phyloP scores from a whole-genome alignment of 257 asterid genomes.

The Forsythia suspensa region DNA sequence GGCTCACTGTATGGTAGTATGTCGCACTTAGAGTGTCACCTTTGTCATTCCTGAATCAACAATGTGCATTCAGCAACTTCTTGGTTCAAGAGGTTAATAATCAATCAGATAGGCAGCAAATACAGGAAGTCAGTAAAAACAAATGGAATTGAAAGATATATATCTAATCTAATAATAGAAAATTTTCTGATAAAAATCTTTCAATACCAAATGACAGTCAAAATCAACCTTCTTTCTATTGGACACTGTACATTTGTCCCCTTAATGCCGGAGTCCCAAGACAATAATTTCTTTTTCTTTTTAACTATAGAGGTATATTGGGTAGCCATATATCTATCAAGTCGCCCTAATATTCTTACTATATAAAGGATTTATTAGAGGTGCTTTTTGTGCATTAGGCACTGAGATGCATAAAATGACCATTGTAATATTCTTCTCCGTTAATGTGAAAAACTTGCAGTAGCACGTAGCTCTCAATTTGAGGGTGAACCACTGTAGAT shows the following conservation, averaged over 20 bases:
- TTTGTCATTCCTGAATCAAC: constrained; percentile 51
- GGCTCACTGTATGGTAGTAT: constrained; percentile 50
- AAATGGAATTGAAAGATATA: neutral
- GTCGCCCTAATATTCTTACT: no score
- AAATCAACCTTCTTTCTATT: no score
- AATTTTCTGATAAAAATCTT: neutral
- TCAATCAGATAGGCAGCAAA: neutral
- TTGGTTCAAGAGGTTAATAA: neutral
- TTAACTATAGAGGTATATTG: no score
- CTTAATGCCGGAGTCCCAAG: no score
- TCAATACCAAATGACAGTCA: neutral
- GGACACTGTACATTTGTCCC: neutral
- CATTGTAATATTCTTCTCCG: neutral
- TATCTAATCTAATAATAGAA: neutral
- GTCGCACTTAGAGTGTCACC: constrained; percentile 48
- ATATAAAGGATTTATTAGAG: no score
- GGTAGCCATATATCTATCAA: no score
- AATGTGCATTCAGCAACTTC: neutral
- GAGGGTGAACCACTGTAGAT: neutral
- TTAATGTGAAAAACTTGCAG: neutral
- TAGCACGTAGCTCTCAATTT: neutral
- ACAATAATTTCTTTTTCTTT: no score
- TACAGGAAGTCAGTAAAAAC: neutral
- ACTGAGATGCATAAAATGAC: neutral
- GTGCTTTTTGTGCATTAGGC: neutral